Conservation (phyloP, 768 basidiomycete species). For the Trametes cubensis region DNA sequence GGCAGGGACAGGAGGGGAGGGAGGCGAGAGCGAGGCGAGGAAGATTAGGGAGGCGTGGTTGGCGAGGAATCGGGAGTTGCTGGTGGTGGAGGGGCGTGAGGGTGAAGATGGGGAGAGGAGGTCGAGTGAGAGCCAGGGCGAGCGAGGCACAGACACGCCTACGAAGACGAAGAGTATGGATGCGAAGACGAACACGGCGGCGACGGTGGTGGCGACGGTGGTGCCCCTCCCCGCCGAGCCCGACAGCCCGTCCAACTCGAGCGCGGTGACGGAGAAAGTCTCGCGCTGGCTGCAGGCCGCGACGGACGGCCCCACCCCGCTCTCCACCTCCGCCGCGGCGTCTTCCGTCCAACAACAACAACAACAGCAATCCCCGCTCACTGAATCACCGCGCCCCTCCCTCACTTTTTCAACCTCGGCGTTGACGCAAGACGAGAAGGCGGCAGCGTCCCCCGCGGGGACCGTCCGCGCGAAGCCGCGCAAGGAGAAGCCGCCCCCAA, state of each 20-base stretch:
- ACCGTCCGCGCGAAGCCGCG: conserved; percentile 14
- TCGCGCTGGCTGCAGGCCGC: conserved; percentile 22
- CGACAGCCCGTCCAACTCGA: conserved; percentile 12
- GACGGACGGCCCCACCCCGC: conserved; percentile 3
- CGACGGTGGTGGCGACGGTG: too few species aligned
- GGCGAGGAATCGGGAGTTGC: conserved; percentile 10
- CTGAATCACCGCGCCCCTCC: background rate
- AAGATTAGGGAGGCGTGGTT: conserved; percentile 28
- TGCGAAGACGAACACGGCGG: background rate
- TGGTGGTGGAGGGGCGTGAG: background rate
- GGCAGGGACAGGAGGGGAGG: background rate
- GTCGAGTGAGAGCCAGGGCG: background rate
- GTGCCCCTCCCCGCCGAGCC: background rate
- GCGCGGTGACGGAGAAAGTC: conserved; percentile 20
- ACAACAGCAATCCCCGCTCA: background rate
- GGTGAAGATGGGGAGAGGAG: background rate
- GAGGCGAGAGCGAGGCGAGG: conserved; percentile 17
- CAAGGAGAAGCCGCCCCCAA: conserved; percentile 26
- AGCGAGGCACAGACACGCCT: too few species aligned
- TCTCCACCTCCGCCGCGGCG: background rate
- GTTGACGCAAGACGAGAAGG: background rate
- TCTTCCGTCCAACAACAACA: background rate
- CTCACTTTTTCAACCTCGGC: background rate
- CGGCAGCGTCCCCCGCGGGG: conserved; percentile 11
- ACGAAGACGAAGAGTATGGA: too few species aligned